Percentiles rank a stretch among this genome's conserved stretches.
Evolutionary conservation across 345 rosid species (phyloP).

Genomic region (Populus alba): DNA sequence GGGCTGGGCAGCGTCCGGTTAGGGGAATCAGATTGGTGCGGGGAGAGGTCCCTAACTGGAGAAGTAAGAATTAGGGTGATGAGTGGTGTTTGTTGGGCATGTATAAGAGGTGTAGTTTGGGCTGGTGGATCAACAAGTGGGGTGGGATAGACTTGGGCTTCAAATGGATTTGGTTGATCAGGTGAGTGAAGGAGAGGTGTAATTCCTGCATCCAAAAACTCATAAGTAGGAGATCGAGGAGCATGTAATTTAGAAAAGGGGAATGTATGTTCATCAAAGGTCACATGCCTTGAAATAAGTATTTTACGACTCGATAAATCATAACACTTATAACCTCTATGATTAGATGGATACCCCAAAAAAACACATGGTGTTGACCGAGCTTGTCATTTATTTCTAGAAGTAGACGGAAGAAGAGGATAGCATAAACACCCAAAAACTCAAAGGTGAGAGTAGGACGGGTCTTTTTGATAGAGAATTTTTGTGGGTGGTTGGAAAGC

Average conservation of each 20-base stretch:
- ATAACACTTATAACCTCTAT: constrained; percentile 7
- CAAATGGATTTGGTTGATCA: neutral
- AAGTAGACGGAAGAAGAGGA: neutral
- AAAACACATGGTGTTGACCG: neutral
- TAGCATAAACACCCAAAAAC: neutral
- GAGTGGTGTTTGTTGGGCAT: no score
- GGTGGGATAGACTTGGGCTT: neutral
- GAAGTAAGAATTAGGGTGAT: no score
- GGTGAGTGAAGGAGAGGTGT: neutral
- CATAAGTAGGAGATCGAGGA: neutral
- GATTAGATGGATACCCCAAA: neutral
- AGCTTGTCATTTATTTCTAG: neutral
- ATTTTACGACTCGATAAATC: neutral
- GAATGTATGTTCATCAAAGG: neutral
- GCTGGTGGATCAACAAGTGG: neutral
- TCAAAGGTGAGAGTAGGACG: neutral
- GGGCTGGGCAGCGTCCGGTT: no score
- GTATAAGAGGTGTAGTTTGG: neutral
- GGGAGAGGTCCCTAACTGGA: no score
- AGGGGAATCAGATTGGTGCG: no score
- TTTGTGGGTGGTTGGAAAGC: neutral
- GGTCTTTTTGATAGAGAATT: neutral
- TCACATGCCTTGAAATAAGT: neutral
- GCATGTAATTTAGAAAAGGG: neutral
- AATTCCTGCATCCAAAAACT: neutral